Evolutionary conservation across 805 yeast species (phyloP).

Genomic region (Candida railenensis): DNA sequence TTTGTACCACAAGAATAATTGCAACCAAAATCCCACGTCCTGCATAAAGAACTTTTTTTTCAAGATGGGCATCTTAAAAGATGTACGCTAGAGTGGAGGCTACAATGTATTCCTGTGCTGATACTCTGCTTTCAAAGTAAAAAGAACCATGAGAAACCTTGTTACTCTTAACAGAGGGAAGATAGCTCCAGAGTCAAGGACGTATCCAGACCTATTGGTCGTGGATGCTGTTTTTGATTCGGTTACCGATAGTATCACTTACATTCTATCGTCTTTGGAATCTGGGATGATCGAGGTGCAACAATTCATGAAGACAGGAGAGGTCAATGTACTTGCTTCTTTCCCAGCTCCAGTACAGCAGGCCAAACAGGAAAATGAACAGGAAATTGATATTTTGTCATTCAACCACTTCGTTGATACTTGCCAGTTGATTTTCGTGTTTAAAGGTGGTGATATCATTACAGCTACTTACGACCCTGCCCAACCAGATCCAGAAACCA

Average conservation of each 20-base stretch:
- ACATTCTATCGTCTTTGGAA: conserved; percentile 55
- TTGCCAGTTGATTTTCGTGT: conserved; percentile 63
- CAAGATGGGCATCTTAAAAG: conserved; percentile 4
- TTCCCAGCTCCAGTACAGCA: conserved; percentile 43
- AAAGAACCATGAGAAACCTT: conserved; percentile 44
- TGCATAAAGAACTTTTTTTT: not conserved
- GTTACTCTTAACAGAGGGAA: conserved; percentile 54
- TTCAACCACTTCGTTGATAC: conserved; percentile 71
- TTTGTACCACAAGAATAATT: too few relatives aligned
- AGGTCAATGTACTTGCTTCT: conserved; percentile 55
- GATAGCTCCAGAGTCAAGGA: conserved; percentile 50
- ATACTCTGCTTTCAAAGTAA: too few relatives aligned
- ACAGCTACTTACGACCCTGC: conserved; percentile 59
- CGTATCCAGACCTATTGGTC: conserved; percentile 65
- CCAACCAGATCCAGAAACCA: conserved; percentile 46
- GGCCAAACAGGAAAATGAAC: not conserved
- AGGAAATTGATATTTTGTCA: conserved; percentile 35
- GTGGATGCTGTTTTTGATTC: conserved; percentile 64
- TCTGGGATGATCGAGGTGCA: conserved; percentile 69
- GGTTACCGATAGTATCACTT: conserved; percentile 69
- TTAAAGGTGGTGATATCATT: conserved; percentile 74
- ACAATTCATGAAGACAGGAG: conserved; percentile 66
- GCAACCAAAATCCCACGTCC: conserved; percentile 1
- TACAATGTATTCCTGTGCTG: too few relatives aligned
- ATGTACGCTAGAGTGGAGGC: too few relatives aligned